Evolutionary conservation across 1,284 basidiomycete species (phyloP).

Genomic region (Puccinia coronata): DNA sequence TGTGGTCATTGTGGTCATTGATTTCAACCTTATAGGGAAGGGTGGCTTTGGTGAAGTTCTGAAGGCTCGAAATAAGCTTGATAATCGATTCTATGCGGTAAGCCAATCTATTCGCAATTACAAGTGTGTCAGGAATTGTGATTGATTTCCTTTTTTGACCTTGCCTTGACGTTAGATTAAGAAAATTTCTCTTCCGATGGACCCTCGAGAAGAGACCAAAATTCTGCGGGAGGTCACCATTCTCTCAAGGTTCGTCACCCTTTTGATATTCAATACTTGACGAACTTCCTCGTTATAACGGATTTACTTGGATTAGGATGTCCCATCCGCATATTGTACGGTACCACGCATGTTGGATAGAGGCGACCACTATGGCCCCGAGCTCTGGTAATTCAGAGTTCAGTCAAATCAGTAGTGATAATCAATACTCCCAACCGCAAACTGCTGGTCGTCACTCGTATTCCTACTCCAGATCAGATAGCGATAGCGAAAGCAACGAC

Average conservation of each 20-base stretch:
- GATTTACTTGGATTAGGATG: constrained; percentile 17
- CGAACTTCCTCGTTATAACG: neutral
- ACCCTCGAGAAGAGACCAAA: constrained; percentile 75
- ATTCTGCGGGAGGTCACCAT: constrained; percentile 91
- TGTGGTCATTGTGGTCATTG: neutral
- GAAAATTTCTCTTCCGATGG: constrained; percentile 76
- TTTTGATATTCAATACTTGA: neutral
- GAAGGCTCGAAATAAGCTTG: constrained; percentile 79
- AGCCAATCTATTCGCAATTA: constrained; percentile 7
- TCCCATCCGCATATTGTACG: constrained; percentile 47
- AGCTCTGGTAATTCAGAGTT: constrained; percentile 33
- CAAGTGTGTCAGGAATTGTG: neutral
- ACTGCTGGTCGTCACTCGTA: neutral
- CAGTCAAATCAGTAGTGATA: constrained; percentile 27
- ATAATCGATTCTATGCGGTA: constrained; percentile 58
- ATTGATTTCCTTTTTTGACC: neutral
- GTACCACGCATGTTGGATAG: constrained; percentile 48
- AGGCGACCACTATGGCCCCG: constrained; percentile 9
- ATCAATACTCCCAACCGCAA: neutral
- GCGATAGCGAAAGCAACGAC: neutral
- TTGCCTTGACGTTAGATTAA: constrained; percentile 67
- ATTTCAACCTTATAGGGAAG: constrained; percentile 64
- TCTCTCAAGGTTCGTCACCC: constrained; percentile 73
- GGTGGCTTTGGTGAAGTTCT: constrained; percentile 92
- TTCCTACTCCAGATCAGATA: constrained; percentile 9